Evolutionary conservation across 352 stramenopile species (phyloP).

Genomic region (Phytophthora pluvialis): DNA sequence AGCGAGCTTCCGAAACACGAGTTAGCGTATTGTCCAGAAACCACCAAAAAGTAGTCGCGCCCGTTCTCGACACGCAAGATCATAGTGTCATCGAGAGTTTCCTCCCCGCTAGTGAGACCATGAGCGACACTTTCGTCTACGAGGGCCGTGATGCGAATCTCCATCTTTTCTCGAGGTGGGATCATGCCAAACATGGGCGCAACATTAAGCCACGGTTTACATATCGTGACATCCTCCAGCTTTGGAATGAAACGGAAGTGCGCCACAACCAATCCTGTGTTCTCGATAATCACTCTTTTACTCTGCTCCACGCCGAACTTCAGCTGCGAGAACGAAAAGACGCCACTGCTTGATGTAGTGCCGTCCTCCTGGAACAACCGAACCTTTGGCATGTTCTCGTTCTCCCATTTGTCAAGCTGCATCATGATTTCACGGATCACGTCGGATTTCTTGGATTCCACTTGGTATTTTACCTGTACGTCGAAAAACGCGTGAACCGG

Average conservation of each 20-base stretch:
- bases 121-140: slow-evolving; percentile 92
- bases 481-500: slow-evolving; percentile 95
- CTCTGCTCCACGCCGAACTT: slow-evolving; percentile 71
- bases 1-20: slow-evolving; percentile 96
- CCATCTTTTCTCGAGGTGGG: slow-evolving; percentile 74
- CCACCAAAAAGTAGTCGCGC: slow-evolving; percentile 95
- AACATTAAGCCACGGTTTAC: slow-evolving; percentile 94
- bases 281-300: slow-evolving; percentile 79
- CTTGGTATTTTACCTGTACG: slow-evolving; percentile 93
- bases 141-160: slow-evolving; percentile 92
- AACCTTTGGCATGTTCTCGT: slow-evolving; percentile 95
- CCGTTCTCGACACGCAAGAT: slow-evolving; percentile 97
- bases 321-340: slow-evolving; percentile 69
- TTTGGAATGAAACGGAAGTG: slow-evolving; percentile 95
- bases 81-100: slow-evolving; percentile 96
- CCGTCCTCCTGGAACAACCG: slow-evolving; percentile 67
- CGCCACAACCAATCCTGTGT: slow-evolving; percentile 94
- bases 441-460: slow-evolving; percentile 88
- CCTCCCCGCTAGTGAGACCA: slow-evolving; percentile 87
- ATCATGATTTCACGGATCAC: slow-evolving; percentile 95
- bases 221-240: slow-evolving; percentile 84
- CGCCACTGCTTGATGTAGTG: slow-evolving; percentile 50
- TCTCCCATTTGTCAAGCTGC: slow-evolving; percentile 96
- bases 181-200: slow-evolving; percentile 91
- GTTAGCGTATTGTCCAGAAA: slow-evolving; percentile 92